Conservation (phyloP, 345 rosid species). For the Populus pruinosa region DNA sequence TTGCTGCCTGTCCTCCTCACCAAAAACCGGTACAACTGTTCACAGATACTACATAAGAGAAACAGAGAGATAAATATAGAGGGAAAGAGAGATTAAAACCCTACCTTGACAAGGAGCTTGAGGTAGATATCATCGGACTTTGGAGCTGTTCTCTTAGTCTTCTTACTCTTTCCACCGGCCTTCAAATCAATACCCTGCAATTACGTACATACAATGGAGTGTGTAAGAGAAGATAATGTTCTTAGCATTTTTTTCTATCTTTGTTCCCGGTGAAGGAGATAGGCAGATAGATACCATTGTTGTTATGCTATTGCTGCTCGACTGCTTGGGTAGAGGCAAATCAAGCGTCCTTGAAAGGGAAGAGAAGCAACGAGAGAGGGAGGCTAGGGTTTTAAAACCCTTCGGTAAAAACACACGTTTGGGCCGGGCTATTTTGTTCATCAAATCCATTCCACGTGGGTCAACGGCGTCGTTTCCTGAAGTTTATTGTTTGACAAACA, state of each 20-base stretch:
- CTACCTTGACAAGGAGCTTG: conserved; percentile 90
- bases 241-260: background rate
- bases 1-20: conserved; percentile 90
- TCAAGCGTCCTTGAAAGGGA: background rate
- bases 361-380: background rate
- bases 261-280: background rate
- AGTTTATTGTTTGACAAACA: background rate
- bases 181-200: conserved; percentile 89
- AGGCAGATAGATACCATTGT: conserved; percentile 2
- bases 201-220: background rate
- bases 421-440: background rate
- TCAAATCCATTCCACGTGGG: background rate
- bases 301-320: background rate
- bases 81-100: background rate
- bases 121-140: conserved; percentile 94
- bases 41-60: background rate
- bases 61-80: background rate
- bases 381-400: conserved; percentile 19
- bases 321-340: background rate
- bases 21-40: conserved; percentile 81
- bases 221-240: background rate
- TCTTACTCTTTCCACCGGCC: conserved; percentile 99
- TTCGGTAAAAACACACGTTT: background rate
- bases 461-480: background rate
- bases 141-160: conserved; percentile 83